Evolutionary conservation across 192 early-diverging fungal species (phyloP).

Genomic region (Chytriomyces confervae): DNA sequence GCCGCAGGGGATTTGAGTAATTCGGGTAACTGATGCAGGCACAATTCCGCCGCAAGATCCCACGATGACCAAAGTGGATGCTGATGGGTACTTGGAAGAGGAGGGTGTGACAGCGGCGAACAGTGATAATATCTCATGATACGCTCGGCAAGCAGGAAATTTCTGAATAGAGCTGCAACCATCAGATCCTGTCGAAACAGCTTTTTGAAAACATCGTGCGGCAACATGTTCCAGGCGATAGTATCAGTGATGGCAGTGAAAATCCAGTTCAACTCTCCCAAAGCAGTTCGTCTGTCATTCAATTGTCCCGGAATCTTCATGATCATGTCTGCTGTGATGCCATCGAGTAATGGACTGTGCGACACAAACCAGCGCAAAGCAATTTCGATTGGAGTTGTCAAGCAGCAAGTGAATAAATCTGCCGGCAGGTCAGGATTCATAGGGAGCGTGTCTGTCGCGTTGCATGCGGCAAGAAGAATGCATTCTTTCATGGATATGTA

Average conservation of each 20-base stretch:
- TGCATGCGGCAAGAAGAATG: slow-evolving; percentile 94
- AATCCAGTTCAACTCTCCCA: slow-evolving; percentile 99
- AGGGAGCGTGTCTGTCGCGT: slow-evolving; percentile 82
- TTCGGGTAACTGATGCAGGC: slow-evolving; percentile 86
- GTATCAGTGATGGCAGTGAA: slow-evolving; percentile 98
- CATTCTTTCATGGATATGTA: slow-evolving; percentile 69
- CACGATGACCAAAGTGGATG: slow-evolving; percentile 96
- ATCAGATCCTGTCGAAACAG: slow-evolving; percentile 94
- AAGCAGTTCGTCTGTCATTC: slow-evolving; percentile 88
- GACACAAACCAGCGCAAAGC: slow-evolving; percentile 90
- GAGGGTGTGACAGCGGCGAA: slow-evolving; percentile 86
- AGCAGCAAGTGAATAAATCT: slow-evolving; percentile 94
- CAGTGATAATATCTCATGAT: slow-evolving; percentile 95
- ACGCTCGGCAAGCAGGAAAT: slow-evolving; percentile 93
- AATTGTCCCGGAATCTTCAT: slow-evolving; percentile 82
- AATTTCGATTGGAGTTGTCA: slow-evolving; percentile 95
- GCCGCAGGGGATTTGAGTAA: slow-evolving; percentile 58
- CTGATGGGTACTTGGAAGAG: slow-evolving; percentile 87
- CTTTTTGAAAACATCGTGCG: slow-evolving; percentile 85
- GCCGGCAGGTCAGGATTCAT: slow-evolving; percentile 94
- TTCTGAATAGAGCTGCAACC: slow-evolving; percentile 90
- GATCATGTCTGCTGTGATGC: slow-evolving; percentile 87
- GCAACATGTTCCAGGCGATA: slow-evolving; percentile 95
- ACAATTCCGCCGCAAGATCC: slow-evolving; percentile 94
- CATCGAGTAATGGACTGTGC: slow-evolving; percentile 75